Evolutionary conservation across 305 asterid genomes (phyloP), one percentile per base, ranked within the genome.

Genomic region (Fraxinus latifolia): DNA sequence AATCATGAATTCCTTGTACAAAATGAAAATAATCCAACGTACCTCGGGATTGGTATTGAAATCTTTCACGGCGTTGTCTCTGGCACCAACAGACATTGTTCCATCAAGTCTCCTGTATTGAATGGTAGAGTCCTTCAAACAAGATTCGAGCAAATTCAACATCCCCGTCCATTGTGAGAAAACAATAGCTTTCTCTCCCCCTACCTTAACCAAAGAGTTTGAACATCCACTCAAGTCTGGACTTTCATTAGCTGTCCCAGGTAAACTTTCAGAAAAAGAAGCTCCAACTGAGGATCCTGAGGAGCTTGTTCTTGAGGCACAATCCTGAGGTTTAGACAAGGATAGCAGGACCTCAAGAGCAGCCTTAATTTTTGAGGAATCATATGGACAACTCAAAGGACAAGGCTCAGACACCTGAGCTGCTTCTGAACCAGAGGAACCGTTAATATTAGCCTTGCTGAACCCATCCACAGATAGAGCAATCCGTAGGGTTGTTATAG

Each of bases 81-180:
- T 88, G 67, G 98, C 98, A 79, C 83, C 77, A 81, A 96, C 92
- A 75, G 97, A 87, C 98, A 94, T 93, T 3, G 99, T 96, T 55
- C 99, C 99, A 73, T 96, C 98, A 81, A 96, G 99, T 81, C 99
- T 91, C 68, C 98, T 90, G 79, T 94, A 96, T 84, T 91, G 93
- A 80, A 96, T 91, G 72, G 92, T 81, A 74, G 92, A 84, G 25
- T 73, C 84, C 84, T 91, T 94, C 71, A 96, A 86, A 85, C 94
- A 85, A 82, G 89, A 90, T 91, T 96, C 99, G 77, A 96, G 97
- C 89, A 96, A 88, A 89, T 94, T 98, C 85, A 96, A 86, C 99
- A 96, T 96, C 92, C 97, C 91, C 0, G 99, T 96, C 99, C 99
- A 96, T 90, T 94, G 98, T 31, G 99, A 96, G 89, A 96, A 96